Base-by-base conservation (phyloP, 768 basidiomycete genomes). In the Leccinum imitatum region DNA sequence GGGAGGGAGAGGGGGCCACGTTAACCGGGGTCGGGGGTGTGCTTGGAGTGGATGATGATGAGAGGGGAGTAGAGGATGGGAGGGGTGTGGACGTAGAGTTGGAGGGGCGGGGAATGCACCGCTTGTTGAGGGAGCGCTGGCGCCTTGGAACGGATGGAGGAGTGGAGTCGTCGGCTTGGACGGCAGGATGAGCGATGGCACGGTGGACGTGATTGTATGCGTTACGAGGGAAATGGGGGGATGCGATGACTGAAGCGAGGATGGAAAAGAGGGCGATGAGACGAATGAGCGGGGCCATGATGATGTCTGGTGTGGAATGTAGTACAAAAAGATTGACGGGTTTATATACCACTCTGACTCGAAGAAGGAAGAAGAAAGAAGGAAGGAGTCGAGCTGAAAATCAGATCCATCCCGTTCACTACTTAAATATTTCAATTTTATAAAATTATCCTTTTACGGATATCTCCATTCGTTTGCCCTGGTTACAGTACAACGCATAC, bases 211-310 rank as follows among this genome's bases (percentile, higher is more conserved):
- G 72, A 23, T 54, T 48, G 56, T 70, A 50, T 5, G 63, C 62
- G 55, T 68, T 60, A 50, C 74, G 76, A n/a, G 71, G 55, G n/a
- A 68, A 37, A 56, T 79, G 78, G 2, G 79, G 79, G 37, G 71
- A 75, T 0, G 77, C 70, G 53, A 78, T 57, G 57, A 73, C 72
- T 46, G 64, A 17, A 50, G 69, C 74, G 48, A 78, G 73, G 72
- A 83, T 60, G 62, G 72, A 65, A 67, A 82, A 59, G 63, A 83
- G 65, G 65, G 82, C 63, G 68, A 85, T 44, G 66, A 73, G 65
- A 66, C 77, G 79, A 64, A 74, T 10, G 75, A 81, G 71, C 65
- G 78, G 77, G 30, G 69, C 71, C 69, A 65, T 69, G 50, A 64
- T 10, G 33, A 64, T 10, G 33, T 37, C 23, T 61, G 25, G 31